Evolutionary conservation across 2,329 filamentous ascomycete species (phyloP), one percentile per base, ranked within the genome.

Genomic region (Nothophaeocryptopus gaeumannii): DNA sequence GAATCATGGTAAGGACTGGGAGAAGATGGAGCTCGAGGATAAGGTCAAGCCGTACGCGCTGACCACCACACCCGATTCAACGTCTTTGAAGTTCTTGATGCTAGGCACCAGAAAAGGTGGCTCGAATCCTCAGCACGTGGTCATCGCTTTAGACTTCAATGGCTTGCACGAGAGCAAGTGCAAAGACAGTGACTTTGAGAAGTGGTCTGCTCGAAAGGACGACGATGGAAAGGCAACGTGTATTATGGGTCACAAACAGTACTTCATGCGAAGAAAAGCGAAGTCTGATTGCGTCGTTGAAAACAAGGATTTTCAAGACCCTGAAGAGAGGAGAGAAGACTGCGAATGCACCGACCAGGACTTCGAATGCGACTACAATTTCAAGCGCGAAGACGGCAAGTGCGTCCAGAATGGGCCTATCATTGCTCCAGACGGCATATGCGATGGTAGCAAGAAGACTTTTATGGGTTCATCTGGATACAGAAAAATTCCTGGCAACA

Each of bases 281-380:
- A 81, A 88, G 60, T 86, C 88, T 13, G 83, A 95, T 53, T 99
- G 95, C 71, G 95, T 96, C 67, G 79, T 97, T 60, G 87, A 54
- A 16, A 54, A 88, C 61, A 78, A 88, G 53, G 83, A 92, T 45
- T 96, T 96, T 73, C 83, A 89, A 64, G 87, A 93, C 55, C 84
- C 88, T 0, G 71, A 81, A 31, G 82, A 86, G 1, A 75, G 84
- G 53, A 85, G 81, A 26, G 82, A 89, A 61, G 71, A 82, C 39
- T 99, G 93, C 74, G 82, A 88, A 35, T 99, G 93, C 70, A 83
- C 84, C 0, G 82, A 86, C 50, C 75, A 78, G 31, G 95, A 99
- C 68, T 99, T 95, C 67, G 93, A 99, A 72, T 99, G 93, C 68
- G 92, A 97, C 66, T 96, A 88, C 50, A 95, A 95, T 69, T 97